Conservation (phyloP, 75 land plant species). For the Cupressus sempervirens region DNA sequence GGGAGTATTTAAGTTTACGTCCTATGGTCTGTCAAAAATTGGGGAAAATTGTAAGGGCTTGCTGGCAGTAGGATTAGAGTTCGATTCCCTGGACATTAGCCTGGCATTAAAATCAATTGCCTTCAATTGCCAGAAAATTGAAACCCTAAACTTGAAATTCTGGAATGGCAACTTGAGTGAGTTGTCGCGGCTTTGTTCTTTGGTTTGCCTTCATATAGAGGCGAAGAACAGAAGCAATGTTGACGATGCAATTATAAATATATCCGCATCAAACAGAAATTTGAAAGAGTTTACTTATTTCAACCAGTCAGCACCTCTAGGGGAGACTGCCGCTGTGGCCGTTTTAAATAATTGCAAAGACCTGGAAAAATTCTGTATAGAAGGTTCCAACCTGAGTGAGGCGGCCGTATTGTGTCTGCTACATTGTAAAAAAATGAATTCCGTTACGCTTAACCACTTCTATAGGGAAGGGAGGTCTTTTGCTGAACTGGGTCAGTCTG, state of each 20-base stretch:
- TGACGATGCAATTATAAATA: constrained; percentile 20
- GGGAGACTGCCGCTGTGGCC: constrained; percentile 20
- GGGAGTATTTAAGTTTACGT: constrained; percentile 30
- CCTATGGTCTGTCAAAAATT: constrained; percentile 22
- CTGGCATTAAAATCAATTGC: constrained; percentile 23
- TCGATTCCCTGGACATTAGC: constrained; percentile 26
- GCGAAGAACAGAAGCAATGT: constrained; percentile 18
- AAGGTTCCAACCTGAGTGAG: constrained; percentile 21
- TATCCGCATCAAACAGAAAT: constrained; percentile 22
- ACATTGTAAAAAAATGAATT: constrained; percentile 20
- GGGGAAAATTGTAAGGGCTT: constrained; percentile 30
- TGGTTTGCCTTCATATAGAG: constrained; percentile 11
- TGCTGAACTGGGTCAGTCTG: constrained; percentile 18
- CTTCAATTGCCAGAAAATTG: constrained; percentile 10
- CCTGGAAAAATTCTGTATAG: constrained; percentile 23
- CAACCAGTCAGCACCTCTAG: constrained; percentile 14
- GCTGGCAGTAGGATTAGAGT: constrained; percentile 13
- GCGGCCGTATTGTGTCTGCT: constrained; percentile 17
- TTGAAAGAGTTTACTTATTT: constrained; percentile 16
- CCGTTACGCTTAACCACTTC: constrained; percentile 22
- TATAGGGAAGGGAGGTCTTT: constrained; percentile 24
- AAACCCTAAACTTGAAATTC: constrained; percentile 23
- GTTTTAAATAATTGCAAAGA: constrained; percentile 16
- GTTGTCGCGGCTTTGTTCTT: constrained; percentile 18
- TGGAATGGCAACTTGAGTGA: constrained; percentile 15